A percentile compares a stretch with the other conserved stretches of the same genome.
These are phyloP conservation scores for Neoascochyta sp. DNA, from an alignment of 2,329 filamentous ascomycete species.

Conservation along the genomic window DNA sequence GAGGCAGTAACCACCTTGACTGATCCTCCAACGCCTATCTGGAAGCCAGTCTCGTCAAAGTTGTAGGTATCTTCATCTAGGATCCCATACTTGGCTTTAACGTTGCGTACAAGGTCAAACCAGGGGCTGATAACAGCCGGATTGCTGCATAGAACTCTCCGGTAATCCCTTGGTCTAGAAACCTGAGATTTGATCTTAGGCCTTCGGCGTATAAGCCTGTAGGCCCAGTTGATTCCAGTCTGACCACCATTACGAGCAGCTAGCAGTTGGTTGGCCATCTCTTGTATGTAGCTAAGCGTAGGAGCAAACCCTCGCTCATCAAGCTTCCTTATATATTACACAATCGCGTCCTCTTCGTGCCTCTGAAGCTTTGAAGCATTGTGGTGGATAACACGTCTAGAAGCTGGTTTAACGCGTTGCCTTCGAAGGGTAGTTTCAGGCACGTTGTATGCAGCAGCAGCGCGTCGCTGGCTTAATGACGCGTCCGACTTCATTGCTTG, in stretches of 20 bases:
- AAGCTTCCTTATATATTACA: too few species aligned
- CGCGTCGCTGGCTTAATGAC: too few species aligned
- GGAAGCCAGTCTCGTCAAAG: slow-evolving; percentile 15
- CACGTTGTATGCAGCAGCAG: too few species aligned
- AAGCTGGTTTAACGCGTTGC: too few species aligned
- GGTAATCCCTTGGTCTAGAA: slow-evolving; percentile 1
- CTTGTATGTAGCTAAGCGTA: slow-evolving; percentile 3
- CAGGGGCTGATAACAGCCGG: slow-evolving; percentile 4
- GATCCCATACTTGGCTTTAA: slow-evolving; percentile 10
- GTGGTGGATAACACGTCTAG: too few species aligned
- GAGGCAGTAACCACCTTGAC: slow-evolving; percentile 2
- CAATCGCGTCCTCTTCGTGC: too few species aligned
- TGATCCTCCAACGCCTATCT: slow-evolving; percentile 8
- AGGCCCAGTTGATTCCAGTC: slow-evolving; percentile 9
- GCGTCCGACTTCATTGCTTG: too few species aligned
- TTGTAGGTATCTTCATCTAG: slow-evolving; percentile 12
- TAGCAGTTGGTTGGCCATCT: slow-evolving; percentile 11
- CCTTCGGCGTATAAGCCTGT: slow-evolving; percentile 4
- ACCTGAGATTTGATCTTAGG: slow-evolving; percentile 3
- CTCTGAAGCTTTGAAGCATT: too few species aligned
- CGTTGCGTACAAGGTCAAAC: slow-evolving; percentile 7
- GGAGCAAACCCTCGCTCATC: slow-evolving; percentile 8
- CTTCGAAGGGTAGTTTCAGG: too few species aligned
- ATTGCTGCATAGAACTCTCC: slow-evolving; percentile 3
- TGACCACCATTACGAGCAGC: slow-evolving; percentile 4